Evolutionary conservation across 352 stramenopile species (phyloP).

Genomic region (Pythium phragmiticola): DNA sequence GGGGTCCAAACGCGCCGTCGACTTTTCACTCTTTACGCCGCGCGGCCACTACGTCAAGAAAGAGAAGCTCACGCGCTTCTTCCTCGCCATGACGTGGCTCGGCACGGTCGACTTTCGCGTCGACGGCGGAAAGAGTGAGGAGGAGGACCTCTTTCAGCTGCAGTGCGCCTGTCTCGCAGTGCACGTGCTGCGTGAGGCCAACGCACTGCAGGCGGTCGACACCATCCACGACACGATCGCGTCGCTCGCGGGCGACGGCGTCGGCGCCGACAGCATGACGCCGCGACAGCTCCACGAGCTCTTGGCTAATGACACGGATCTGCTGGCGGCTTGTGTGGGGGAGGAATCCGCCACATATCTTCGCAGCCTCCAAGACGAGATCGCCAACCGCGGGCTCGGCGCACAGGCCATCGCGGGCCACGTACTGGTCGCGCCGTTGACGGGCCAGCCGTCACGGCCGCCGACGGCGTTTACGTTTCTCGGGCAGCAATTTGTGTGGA

Average conservation of each 20-base stretch:
- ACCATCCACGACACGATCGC: conserved; percentile 12
- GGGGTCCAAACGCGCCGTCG: conserved; percentile 11
- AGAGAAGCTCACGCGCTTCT: conserved; percentile 14
- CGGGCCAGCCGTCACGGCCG: not conserved
- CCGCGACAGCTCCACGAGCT: conserved; percentile 22
- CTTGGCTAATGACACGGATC: not conserved
- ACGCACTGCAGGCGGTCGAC: not conserved
- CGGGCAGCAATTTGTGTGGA: conserved; percentile 33
- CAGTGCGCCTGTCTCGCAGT: conserved; percentile 15
- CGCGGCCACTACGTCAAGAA: conserved; percentile 32
- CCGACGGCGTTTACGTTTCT: conserved; percentile 27
- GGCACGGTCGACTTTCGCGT: conserved; percentile 30
- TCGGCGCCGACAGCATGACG: conserved; percentile 24
- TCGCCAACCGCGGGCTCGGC: conserved; percentile 16
- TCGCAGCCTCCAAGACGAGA: conserved; percentile 15
- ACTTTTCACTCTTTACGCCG: conserved; percentile 32
- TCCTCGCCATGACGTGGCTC: conserved; percentile 28
- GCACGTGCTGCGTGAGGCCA: conserved; percentile 21
- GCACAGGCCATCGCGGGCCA: conserved; percentile 24
- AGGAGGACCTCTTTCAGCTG: not conserved
- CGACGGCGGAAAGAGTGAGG: not conserved
- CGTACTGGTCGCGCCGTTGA: too few species aligned
- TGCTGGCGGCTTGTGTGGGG: conserved; percentile 5
- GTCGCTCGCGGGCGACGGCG: conserved; percentile 16
- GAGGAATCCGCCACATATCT: not conserved